phyloP scores from a whole-genome alignment of 1,284 basidiomycete genomes.

The Rhodotorula sp. region DNA sequence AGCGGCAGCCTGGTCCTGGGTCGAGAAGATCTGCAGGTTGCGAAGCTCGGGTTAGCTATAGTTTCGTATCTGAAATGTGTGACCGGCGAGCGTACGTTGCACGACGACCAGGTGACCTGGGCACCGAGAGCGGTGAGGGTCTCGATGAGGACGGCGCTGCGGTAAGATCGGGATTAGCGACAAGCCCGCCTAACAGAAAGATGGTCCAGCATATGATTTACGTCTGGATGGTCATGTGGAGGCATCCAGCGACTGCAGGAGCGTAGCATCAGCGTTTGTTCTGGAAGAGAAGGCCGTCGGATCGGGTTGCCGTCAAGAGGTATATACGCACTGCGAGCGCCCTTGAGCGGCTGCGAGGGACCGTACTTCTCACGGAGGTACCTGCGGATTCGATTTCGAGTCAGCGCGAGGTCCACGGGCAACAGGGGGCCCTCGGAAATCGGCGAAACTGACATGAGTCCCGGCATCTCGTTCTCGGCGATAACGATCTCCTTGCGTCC shows the following conservation, averaged over 20 bases:
- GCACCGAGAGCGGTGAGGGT: slow-evolving; percentile 92
- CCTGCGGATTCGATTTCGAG: neutral
- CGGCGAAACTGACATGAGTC: slow-evolving; percentile 74
- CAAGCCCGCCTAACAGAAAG: slow-evolving; percentile 70
- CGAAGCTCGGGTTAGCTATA: neutral
- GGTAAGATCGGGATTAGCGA: slow-evolving; percentile 57
- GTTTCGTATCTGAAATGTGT: accelerated
- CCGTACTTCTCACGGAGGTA: slow-evolving; percentile 61
- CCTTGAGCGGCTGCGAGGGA: slow-evolving; percentile 79
- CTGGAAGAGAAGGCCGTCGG: neutral
- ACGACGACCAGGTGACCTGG: slow-evolving; percentile 96
- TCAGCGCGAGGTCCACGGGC: slow-evolving; percentile 4
- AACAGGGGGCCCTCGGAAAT: neutral
- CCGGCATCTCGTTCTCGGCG: slow-evolving; percentile 57
- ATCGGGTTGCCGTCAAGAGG: neutral
- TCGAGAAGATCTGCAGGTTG: slow-evolving; percentile 76
- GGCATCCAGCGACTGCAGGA: slow-evolving; percentile 76
- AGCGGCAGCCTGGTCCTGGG: slow-evolving; percentile 94
- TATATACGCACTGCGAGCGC: slow-evolving; percentile 64
- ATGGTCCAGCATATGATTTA: slow-evolving; percentile 31
- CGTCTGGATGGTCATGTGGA: slow-evolving; percentile 68
- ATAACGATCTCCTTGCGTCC: slow-evolving; percentile 46
- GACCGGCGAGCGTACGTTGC: slow-evolving; percentile 55
- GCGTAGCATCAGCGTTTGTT: neutral
- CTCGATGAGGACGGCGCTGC: slow-evolving; percentile 83